These are phyloP conservation scores for Paecilomyces dactylethromorphus DNA, from an alignment of 2,329 filamentous ascomycete species.

Conservation along the genomic window DNA sequence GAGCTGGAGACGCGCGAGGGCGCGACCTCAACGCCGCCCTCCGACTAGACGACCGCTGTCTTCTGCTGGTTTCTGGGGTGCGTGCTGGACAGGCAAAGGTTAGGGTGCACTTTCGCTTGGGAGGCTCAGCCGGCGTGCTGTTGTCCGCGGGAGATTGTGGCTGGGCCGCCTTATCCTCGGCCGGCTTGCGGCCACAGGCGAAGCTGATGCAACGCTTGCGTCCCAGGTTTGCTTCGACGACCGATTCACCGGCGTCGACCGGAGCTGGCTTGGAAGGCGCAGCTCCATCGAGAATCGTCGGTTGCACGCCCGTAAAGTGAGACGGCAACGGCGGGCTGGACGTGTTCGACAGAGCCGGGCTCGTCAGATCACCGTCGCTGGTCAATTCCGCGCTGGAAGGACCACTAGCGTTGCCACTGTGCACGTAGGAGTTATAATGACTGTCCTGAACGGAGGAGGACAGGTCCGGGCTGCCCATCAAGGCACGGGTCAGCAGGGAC, in stretches of 20 bases:
- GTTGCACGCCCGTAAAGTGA: constrained; percentile 23
- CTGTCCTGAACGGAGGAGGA: constrained; percentile 30
- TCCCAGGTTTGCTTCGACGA: constrained; percentile 57
- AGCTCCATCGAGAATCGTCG: constrained; percentile 7
- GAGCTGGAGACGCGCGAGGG: constrained; percentile 34
- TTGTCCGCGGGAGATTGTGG: constrained; percentile 60
- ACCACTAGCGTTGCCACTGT: constrained; percentile 74
- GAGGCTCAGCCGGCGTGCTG: constrained; percentile 30
- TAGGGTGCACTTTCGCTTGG: constrained; percentile 38
- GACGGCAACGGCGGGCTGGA: constrained; percentile 74
- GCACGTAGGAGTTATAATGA: constrained; percentile 44
- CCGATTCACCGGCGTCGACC: constrained; percentile 44
- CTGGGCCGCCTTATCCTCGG: constrained; percentile 57
- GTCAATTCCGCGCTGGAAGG: constrained; percentile 85
- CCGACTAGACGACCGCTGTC: constrained; percentile 20
- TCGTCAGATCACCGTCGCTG: constrained; percentile 89
- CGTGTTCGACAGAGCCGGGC: constrained; percentile 77
- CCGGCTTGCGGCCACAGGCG: constrained; percentile 66
- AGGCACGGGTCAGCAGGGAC: constrained; percentile 80
- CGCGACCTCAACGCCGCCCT: constrained; percentile 19
- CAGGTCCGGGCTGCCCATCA: constrained; percentile 60
- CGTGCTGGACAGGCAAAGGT: constrained; percentile 43
- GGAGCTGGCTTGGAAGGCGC: constrained; percentile 16
- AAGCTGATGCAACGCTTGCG: constrained; percentile 91
- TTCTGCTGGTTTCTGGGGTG: constrained; percentile 16